Conservation (phyloP, 2,329 filamentous ascomycete genomes). For the Didymella arachidicola region DNA sequence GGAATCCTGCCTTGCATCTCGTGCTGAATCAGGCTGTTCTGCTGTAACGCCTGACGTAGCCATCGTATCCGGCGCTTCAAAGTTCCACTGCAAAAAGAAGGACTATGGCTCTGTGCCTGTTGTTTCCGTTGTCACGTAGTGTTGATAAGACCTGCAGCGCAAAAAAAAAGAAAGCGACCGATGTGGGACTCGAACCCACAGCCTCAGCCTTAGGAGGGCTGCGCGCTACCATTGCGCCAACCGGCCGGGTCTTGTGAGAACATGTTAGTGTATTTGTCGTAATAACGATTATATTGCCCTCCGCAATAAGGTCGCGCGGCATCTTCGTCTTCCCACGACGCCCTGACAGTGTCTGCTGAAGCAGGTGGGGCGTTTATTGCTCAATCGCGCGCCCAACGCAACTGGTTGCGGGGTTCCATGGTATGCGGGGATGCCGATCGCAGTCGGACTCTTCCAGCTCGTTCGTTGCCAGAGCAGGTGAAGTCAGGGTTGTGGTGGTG, state of each 20-base stretch:
- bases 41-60: background rate
- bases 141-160: background rate
- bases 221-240: constrained; percentile 27
- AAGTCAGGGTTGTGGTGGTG: no score
- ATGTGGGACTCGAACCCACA: constrained; percentile 26
- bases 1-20: background rate
- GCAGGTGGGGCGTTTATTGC: background rate
- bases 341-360: background rate
- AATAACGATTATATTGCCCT: background rate
- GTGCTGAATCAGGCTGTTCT: no score
- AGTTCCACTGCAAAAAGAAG: background rate
- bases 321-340: background rate
- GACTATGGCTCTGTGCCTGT: background rate
- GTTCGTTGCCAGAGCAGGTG: background rate
- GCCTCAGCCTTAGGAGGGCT: constrained; percentile 25
- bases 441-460: background rate
- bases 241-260: constrained; percentile 15
- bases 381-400: background rate
- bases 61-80: background rate
- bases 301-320: no score
- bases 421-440: background rate
- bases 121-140: background rate
- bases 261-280: background rate
- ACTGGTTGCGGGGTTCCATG: background rate
- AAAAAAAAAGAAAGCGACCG: constrained; percentile 16